Conservation (phyloP, 768 basidiomycete genomes). For the Boletus tomentosulus region DNA sequence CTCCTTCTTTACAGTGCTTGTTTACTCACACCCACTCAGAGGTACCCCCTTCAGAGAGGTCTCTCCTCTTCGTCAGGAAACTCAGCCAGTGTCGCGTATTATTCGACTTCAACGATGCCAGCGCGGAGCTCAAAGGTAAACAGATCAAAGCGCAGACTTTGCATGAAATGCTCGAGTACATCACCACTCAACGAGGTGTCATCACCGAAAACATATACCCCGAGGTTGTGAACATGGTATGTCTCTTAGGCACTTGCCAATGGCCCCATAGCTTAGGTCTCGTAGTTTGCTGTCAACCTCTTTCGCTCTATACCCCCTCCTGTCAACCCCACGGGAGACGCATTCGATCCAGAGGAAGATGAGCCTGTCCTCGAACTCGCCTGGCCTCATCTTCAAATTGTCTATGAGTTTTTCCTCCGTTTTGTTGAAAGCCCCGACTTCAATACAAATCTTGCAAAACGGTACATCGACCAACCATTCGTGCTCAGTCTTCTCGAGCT, state of each 20-base stretch:
- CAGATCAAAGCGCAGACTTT: conserved; percentile 98
- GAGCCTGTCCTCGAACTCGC: conserved; percentile 98
- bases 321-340: conserved; percentile 96
- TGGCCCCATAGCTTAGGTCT: conserved; percentile 6
- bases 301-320: conserved; percentile 99
- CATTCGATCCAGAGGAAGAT: conserved; percentile 99
- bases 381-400: conserved; percentile 99
- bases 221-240: conserved; percentile 96
- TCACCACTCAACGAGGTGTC: conserved; percentile 92
- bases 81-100: conserved; percentile 94
- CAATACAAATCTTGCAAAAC: conserved; percentile 96
- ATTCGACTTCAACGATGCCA: conserved; percentile 99
- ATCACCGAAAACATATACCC: conserved; percentile 98
- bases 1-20: conserved; percentile 3
- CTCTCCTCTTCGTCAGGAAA: conserved; percentile 90
- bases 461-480: conserved; percentile 94
- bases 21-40: conserved; percentile 44
- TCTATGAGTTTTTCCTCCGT: conserved; percentile 99
- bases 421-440: conserved; percentile 98
- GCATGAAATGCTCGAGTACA: conserved; percentile 98
- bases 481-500: conserved; percentile 95
- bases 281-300: conserved; percentile 93
- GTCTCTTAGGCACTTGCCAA: conserved; percentile 23
- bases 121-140: conserved; percentile 92
- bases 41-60: conserved; percentile 81